Conservation (phyloP, 129 eudicot species). For the Pulicaria dysenterica region DNA sequence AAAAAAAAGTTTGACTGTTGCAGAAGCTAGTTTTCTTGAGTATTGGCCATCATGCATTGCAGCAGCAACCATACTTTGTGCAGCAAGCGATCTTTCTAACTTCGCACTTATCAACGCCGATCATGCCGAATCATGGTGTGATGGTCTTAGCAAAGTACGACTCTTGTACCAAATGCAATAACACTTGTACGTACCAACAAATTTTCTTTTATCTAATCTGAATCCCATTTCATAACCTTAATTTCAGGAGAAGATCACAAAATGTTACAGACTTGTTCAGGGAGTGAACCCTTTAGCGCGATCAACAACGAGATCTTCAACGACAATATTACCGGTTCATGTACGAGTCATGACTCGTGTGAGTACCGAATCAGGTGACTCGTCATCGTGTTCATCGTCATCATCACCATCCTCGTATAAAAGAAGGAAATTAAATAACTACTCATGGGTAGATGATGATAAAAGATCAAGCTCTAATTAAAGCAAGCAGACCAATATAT, state of each 20-base stretch:
- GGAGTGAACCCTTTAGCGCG: conserved; percentile 34
- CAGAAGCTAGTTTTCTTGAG: conserved; percentile 81
- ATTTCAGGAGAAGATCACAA: conserved; percentile 64
- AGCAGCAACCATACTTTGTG: conserved; percentile 85
- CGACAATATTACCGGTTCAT: conserved; percentile 51
- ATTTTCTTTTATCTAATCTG: not conserved
- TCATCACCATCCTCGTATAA: conserved; percentile 58
- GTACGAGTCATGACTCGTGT: conserved; percentile 62
- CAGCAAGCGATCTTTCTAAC: conserved; percentile 71
- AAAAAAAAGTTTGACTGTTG: conserved; percentile 21
- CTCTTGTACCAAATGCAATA: not conserved
- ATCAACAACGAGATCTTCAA: conserved; percentile 45
- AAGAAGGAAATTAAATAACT: conserved; percentile 69
- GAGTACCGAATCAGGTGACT: conserved; percentile 47
- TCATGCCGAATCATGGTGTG: conserved; percentile 85
- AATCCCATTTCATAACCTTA: not conserved
- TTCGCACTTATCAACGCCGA: conserved; percentile 75
- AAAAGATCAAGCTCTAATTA: conserved; percentile 55
- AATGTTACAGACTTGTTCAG: conserved; percentile 59
- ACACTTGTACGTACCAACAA: conserved; percentile 5
- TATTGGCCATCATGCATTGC: conserved; percentile 95
- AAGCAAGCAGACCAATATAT: conserved; percentile 7
- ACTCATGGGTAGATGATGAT: conserved; percentile 73
- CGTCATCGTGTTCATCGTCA: conserved; percentile 60
- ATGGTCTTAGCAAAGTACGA: conserved; percentile 81